Percentiles rank a stretch among this genome's conserved stretches.
Evolutionary conservation across 352 stramenopile species (phyloP).

Genomic region (Globisporangium spiculum): DNA sequence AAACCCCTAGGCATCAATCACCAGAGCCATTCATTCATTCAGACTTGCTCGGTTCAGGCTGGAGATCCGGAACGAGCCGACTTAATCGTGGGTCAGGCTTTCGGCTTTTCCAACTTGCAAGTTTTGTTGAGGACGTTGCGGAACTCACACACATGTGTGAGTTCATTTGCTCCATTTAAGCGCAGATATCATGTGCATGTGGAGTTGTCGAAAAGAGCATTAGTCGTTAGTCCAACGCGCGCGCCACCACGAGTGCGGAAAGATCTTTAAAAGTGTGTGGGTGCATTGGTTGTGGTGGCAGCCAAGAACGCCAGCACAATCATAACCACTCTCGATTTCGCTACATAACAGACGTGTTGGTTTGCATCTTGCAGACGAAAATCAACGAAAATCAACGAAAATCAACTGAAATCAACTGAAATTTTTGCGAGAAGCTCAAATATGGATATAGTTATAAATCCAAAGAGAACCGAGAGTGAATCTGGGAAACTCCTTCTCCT

Average conservation of each 20-base stretch:
- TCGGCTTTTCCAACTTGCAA: not conserved
- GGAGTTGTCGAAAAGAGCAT: not conserved
- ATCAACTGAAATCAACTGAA: not conserved
- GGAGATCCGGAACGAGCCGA: not conserved
- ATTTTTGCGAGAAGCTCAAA: not conserved
- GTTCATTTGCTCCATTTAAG: not conserved
- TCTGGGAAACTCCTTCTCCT: not conserved
- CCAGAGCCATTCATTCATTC: too few relatives aligned
- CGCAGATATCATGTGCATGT: not conserved
- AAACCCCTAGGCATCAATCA: too few relatives aligned
- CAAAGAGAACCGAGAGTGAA: not conserved
- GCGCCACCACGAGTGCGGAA: not conserved
- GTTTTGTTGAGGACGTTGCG: not conserved
- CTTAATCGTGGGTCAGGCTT: not conserved
- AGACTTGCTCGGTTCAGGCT: not conserved
- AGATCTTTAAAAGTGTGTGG: too few relatives aligned
- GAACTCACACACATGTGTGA: not conserved
- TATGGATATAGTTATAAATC: conserved; percentile 1
- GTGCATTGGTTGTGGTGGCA: too few relatives aligned
- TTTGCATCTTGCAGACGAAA: not conserved
- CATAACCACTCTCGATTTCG: not conserved
- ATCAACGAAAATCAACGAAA: not conserved
- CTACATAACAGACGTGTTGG: not conserved
- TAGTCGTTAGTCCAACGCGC: not conserved
- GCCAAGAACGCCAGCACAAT: not conserved